Conservation (phyloP, 2,329 filamentous ascomycete genomes). For the Phoma herbarum region DNA sequence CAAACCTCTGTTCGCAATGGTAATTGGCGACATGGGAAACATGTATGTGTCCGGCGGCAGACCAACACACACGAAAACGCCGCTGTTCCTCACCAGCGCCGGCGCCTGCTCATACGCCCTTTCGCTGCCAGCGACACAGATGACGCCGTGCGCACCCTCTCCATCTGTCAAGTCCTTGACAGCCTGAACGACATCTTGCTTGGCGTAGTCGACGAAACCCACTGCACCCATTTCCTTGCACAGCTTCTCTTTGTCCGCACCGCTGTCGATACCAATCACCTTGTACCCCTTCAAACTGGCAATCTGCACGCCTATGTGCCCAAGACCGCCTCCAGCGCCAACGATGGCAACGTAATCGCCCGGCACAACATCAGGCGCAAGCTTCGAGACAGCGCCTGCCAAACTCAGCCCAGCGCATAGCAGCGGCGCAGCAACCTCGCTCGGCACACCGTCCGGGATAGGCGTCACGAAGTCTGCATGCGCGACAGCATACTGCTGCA, state of each 20-base stretch:
- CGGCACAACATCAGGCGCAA: conserved; percentile 74
- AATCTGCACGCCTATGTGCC: conserved; percentile 82
- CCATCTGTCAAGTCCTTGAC: conserved; percentile 54
- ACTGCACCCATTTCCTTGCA: conserved; percentile 74
- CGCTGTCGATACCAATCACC: conserved; percentile 83
- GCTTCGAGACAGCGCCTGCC: conserved; percentile 85
- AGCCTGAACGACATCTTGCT: conserved; percentile 53
- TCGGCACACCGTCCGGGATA: conserved; percentile 50
- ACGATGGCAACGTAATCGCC: conserved; percentile 84
- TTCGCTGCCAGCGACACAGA: conserved; percentile 58
- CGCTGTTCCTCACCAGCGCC: conserved; percentile 55
- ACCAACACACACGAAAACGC: conserved; percentile 59
- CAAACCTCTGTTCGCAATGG: conserved; percentile 57
- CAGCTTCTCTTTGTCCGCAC: conserved; percentile 78
- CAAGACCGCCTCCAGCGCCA: conserved; percentile 83
- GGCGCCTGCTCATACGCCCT: conserved; percentile 56
- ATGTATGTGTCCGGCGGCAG: conserved; percentile 55
- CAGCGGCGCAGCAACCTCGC: conserved; percentile 49
- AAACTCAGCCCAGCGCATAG: conserved; percentile 61
- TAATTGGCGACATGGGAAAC: conserved; percentile 57
- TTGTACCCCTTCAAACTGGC: conserved; percentile 83
- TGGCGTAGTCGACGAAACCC: conserved; percentile 81
- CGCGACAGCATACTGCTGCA: conserved; percentile 49
- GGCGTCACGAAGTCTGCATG: conserved; percentile 44
- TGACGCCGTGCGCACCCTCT: conserved; percentile 57